A percentile compares a stretch with the other conserved stretches of the same genome.
These are phyloP conservation scores for Leishmania aethiopica DNA, from an alignment of 208 protist species.

Conservation along the genomic window DNA sequence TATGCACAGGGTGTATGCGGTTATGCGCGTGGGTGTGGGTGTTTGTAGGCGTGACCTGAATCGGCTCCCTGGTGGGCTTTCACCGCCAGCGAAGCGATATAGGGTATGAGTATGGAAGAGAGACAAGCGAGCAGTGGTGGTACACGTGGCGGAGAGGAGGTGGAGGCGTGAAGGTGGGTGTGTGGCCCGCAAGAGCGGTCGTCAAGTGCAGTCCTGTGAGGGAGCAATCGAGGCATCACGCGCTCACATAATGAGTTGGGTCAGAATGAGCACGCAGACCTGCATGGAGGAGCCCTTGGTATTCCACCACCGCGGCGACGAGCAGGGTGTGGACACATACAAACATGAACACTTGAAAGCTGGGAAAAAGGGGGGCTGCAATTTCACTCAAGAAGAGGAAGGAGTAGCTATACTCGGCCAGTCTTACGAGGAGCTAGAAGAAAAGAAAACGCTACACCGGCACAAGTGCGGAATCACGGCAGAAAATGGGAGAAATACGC, in stretches of 20 bases:
- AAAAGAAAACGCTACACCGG: neutral
- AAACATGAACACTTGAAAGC: neutral
- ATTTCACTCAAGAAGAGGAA: neutral
- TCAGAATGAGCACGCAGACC: neutral
- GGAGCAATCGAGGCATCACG: neutral
- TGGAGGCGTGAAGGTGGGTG: neutral
- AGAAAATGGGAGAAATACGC: neutral
- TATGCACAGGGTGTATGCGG: neutral
- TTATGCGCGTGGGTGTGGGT: neutral
- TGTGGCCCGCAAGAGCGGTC: neutral
- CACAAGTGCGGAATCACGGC: neutral
- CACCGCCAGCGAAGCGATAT: neutral
- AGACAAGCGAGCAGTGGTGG: neutral
- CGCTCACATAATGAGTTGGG: neutral
- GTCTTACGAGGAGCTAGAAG: neutral
- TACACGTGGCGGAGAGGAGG: neutral
- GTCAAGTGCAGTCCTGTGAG: neutral
- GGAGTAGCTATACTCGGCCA: neutral
- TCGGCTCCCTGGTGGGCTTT: neutral
- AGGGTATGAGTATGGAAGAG: neutral
- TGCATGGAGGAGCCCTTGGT: neutral
- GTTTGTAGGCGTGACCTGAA: neutral
- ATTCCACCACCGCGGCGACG: neutral
- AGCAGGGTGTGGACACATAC: neutral
- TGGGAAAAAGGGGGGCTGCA: neutral